Base-by-base conservation (phyloP, 83 land plant species). In the Picea abies region DNA sequence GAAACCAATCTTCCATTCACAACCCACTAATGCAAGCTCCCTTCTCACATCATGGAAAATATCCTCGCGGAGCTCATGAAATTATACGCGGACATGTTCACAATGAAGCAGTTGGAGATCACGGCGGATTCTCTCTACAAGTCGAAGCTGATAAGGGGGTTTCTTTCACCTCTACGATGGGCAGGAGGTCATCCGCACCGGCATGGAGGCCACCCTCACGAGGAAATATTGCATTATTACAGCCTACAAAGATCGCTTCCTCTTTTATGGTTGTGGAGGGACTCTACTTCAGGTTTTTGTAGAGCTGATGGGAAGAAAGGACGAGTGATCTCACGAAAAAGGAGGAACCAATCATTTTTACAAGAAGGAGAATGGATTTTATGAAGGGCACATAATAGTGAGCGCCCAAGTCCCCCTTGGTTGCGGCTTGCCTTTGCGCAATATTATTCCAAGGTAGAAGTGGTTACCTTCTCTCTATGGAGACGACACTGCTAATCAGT, bases 161-260 rank as follows among this genome's bases (percentile, higher is more conserved):
- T 90, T 90, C 71, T 90, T 90, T 78, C 92, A 90, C 76, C 80
- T 90, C n/a, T 90, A 90, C 63, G 92, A 90, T 47, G 92, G 92
- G 11, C 92, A 88, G 71, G 92, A 90, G 80, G 92, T 90, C 58
- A 75, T 90, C 3, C 25, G 69, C 22, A 68, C 72, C 7, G 92
- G 92, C 52, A 83, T 90, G 85, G 88, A 85, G 81, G 85, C 65
- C 25, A 87, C 88, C 23, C 70, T 88, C 35, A 83, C 85, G 63
- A 70, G 32, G 39, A 87, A 83, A 26, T 90, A 90, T 79, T 64
- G 88, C 47, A 85, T 90, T 4, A 77, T 90, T 2, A 90, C 92
- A 15, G 92, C 90, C 62, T 90, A 90, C 63, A 83, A 90, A 81
- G 92, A 90, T 17, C 92, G 88, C 58, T 90, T 87, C 41, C 83